Conservation (phyloP, 2,329 filamentous ascomycete genomes). For the Gnomoniopsis sp. region DNA sequence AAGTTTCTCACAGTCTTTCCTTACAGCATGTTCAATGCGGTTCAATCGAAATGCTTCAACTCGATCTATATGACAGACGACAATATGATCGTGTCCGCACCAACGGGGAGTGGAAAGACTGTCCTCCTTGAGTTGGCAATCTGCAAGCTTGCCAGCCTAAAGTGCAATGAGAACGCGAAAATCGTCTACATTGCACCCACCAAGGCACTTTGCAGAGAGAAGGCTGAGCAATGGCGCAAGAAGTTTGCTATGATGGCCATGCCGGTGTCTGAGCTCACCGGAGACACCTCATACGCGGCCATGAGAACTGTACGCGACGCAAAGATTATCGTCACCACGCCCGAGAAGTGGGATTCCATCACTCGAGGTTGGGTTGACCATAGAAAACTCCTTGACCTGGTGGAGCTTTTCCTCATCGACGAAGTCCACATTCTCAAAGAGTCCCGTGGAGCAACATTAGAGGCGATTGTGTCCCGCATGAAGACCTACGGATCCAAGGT, state of each 20-base stretch:
- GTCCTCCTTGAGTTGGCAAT: slow-evolving; percentile 78
- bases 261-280: slow-evolving; percentile 73
- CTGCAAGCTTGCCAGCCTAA: slow-evolving; percentile 61
- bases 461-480: slow-evolving; percentile 84
- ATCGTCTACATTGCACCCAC: slow-evolving; percentile 83
- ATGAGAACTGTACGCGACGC: slow-evolving; percentile 68
- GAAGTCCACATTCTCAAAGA: slow-evolving; percentile 87
- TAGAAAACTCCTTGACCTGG: slow-evolving; percentile 66
- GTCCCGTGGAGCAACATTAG: slow-evolving; percentile 71
- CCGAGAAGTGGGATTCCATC: slow-evolving; percentile 89
- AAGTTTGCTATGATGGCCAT: slow-evolving; percentile 70
- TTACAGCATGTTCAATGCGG: slow-evolving; percentile 74
- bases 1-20: slow-evolving; percentile 67
- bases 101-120: slow-evolving; percentile 84
- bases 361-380: slow-evolving; percentile 86
- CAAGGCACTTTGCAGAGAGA: slow-evolving; percentile 76
- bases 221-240: slow-evolving; percentile 70
- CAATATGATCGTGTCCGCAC: slow-evolving; percentile 77
- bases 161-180: slow-evolving; percentile 63
- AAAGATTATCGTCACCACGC: slow-evolving; percentile 81
- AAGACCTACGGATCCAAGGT: slow-evolving; percentile 73
- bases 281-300: slow-evolving; percentile 69
- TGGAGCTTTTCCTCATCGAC: slow-evolving; percentile 80
- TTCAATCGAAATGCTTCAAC: slow-evolving; percentile 77
- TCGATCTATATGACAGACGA: slow-evolving; percentile 63